These are phyloP conservation scores for Aphanoascus verrucosus DNA, from an alignment of 2,329 filamentous ascomycete species.

Conservation along the genomic window DNA sequence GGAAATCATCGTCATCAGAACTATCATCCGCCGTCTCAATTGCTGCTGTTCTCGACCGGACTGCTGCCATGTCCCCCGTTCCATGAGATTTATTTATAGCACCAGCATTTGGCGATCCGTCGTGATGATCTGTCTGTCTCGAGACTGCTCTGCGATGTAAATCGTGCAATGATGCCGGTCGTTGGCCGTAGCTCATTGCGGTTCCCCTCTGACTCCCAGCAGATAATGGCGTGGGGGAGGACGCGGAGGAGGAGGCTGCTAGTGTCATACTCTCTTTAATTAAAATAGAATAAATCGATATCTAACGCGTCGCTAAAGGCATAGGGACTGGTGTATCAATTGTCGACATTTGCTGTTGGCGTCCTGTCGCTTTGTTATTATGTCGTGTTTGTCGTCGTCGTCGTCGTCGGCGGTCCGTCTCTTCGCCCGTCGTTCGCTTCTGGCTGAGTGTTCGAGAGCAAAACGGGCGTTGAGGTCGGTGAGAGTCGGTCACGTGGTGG, in stretches of 20 bases:
- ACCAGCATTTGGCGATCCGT: conserved; percentile 24
- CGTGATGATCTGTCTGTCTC: conserved; percentile 24
- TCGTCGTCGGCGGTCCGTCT: too few species aligned
- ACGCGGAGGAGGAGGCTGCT: too few species aligned
- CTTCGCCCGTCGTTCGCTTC: not conserved
- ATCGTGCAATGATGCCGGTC: conserved; percentile 29
- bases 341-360: not conserved
- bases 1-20: conserved; percentile 91
- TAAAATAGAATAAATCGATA: not conserved
- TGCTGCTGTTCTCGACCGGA: conserved; percentile 17
- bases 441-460: not conserved
- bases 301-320: conserved; percentile 13
- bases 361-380: not conserved
- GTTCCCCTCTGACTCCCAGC: conserved; percentile 29
- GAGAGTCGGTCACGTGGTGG: conserved; percentile 12
- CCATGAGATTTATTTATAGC: not conserved
- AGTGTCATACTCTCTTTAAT: conserved; percentile 21
- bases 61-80: conserved; percentile 4
- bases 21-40: conserved; percentile 47
- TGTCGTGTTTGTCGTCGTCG: not conserved
- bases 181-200: conserved; percentile 20
- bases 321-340: conserved; percentile 9
- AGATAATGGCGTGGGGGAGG: conserved; percentile 30
- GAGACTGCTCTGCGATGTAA: conserved; percentile 30
- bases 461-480: not conserved